Conservation (phyloP, 1,284 basidiomycete genomes). For the Flammula alnicola region DNA sequence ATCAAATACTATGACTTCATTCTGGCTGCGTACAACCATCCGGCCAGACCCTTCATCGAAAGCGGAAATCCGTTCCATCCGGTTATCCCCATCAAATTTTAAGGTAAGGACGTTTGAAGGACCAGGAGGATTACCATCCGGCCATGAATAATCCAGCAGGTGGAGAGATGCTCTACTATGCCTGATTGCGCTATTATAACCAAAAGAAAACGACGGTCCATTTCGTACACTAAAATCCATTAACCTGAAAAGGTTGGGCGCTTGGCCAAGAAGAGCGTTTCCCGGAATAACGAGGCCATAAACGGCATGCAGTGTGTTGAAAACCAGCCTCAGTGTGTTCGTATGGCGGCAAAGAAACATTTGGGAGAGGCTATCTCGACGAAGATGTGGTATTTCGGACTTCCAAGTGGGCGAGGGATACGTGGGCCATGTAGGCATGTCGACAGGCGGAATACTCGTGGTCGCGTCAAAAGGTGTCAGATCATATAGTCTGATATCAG, state of each 20-base stretch:
- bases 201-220: neutral
- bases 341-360: neutral
- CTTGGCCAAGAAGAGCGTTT: neutral
- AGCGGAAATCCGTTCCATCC: neutral
- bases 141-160: slow-evolving; percentile 1
- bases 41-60: slow-evolving; percentile 5
- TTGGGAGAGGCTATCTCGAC: neutral
- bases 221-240: neutral
- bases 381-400: too few relatives aligned
- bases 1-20: neutral
- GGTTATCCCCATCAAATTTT: neutral
- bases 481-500: neutral
- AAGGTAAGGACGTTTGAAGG: neutral
- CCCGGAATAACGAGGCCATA: neutral
- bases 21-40: neutral
- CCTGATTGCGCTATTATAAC: neutral
- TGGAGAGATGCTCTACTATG: neutral
- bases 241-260: neutral
- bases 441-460: neutral
- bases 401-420: neutral
- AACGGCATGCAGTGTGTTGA: neutral
- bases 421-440: neutral
- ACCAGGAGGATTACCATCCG: neutral
- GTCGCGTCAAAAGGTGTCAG: neutral
- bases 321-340: neutral